Conservation (phyloP, 495 filamentous ascomycete genomes). For the Neurospora sp. region DNA sequence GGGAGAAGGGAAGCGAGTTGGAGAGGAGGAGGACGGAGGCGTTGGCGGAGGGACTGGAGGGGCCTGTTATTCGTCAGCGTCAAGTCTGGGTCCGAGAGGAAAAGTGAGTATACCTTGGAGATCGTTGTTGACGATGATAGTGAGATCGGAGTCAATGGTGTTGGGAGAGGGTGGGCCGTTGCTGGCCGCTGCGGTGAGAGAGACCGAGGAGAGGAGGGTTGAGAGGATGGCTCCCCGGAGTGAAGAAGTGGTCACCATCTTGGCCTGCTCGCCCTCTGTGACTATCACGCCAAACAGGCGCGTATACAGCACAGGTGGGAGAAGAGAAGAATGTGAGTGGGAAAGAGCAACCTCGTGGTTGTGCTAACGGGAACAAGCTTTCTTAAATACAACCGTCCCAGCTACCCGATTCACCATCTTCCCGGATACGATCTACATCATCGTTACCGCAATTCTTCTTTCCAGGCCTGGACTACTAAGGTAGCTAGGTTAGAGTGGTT, state of each 20-base stretch:
- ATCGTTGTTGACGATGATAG: constrained; percentile 30
- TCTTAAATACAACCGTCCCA: neutral
- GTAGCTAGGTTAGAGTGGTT: no score
- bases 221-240: neutral
- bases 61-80: constrained; percentile 13
- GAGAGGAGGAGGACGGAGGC: constrained; percentile 34
- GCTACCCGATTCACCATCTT: neutral
- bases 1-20: constrained; percentile 10
- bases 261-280: neutral
- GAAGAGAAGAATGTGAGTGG: neutral
- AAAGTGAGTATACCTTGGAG: constrained; percentile 24
- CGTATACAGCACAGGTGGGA: neutral
- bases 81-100: neutral
- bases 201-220: constrained; percentile 6
- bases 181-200: constrained; percentile 7
- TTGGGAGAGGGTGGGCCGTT: constrained; percentile 20
- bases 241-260: neutral
- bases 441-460: neutral
- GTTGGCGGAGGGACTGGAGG: constrained; percentile 24
- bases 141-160: constrained; percentile 26
- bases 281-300: neutral
- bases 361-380: neutral
- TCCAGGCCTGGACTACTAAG: neutral
- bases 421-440: neutral
- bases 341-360: neutral